These are phyloP conservation scores for Diaporthe ilicicola DNA, from an alignment of 2,329 filamentous ascomycete genomes.

Conservation along the genomic window DNA sequence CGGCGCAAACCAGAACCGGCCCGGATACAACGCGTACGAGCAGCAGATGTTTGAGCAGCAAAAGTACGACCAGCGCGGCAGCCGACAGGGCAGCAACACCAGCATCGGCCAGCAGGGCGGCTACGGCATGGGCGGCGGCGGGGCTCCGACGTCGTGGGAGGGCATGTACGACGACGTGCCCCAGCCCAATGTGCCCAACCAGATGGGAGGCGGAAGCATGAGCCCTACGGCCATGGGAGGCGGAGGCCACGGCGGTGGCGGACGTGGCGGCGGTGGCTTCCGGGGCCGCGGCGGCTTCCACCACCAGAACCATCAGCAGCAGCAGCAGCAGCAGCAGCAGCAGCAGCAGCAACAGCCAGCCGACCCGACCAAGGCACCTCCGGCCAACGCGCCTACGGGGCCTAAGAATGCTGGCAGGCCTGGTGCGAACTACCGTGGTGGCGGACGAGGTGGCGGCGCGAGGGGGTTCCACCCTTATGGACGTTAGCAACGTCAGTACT, in stretches of 20 bases:
- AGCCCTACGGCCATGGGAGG: constrained; percentile 5
- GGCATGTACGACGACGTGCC: constrained; percentile 98
- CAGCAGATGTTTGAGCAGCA: constrained; percentile 81
- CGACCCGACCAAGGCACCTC: constrained; percentile 68
- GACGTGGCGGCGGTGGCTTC: constrained; percentile 50
- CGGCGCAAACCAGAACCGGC: constrained; percentile 49
- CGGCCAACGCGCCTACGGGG: constrained; percentile 88
- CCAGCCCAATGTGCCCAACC: constrained; percentile 69
- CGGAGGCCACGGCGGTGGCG: constrained; percentile 49
- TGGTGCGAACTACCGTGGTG: constrained; percentile 92
- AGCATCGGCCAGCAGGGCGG: constrained; percentile 39
- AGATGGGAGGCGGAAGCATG: constrained; percentile 43
- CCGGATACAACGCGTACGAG: constrained; percentile 73
- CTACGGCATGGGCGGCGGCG: constrained; percentile 50
- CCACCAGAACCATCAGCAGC: constrained; percentile 44
- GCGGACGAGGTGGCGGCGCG: constrained; percentile 77
- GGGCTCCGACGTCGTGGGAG: constrained; percentile 88
- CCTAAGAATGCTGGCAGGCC: constrained; percentile 95
- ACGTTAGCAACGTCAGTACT: constrained; percentile 15
- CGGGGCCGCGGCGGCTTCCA: constrained; percentile 45
- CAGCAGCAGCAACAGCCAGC: constrained; percentile 48
- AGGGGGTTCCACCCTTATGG: constrained; percentile 83
- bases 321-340: too few species aligned
- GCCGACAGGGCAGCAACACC: constrained; percentile 38
- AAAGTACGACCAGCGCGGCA: constrained; percentile 71